These are phyloP conservation scores for Calendula officinalis DNA, from an alignment of 129 eudicot species.

Conservation along the genomic window DNA sequence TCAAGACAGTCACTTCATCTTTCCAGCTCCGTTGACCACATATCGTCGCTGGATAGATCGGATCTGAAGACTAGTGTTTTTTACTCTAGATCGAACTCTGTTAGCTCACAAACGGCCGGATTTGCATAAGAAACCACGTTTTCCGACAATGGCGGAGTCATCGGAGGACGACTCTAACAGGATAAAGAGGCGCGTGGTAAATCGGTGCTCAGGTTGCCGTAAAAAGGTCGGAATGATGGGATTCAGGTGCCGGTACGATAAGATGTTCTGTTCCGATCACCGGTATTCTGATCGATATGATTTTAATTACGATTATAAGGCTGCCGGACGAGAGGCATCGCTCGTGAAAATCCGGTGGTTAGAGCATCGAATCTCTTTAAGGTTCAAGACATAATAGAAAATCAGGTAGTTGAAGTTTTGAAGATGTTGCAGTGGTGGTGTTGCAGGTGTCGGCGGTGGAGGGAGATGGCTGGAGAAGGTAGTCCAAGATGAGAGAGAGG, in stretches of 20 bases:
- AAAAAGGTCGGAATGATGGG: constrained; percentile 75
- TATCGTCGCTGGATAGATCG: constrained; percentile 39
- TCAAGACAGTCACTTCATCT: constrained; percentile 33
- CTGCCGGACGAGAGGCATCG: constrained; percentile 88
- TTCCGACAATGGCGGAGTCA: neutral
- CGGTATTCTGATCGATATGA: constrained; percentile 93
- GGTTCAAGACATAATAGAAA: constrained; percentile 34
- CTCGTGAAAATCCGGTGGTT: constrained; percentile 78
- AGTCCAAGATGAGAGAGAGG: no score
- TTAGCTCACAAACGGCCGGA: constrained; percentile 30
- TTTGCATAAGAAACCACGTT: constrained; percentile 17
- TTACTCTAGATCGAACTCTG: constrained; percentile 39
- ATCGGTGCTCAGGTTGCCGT: constrained; percentile 75
- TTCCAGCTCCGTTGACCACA: constrained; percentile 31
- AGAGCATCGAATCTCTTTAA: constrained; percentile 75
- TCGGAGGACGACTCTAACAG: constrained; percentile 10
- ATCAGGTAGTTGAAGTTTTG: no score
- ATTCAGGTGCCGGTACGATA: constrained; percentile 79
- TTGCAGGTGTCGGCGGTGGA: no score
- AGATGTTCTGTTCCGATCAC: constrained; percentile 75
- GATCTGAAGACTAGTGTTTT: constrained; percentile 36
- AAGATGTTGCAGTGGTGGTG: no score
- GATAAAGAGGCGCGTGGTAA: constrained; percentile 46
- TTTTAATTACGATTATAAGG: constrained; percentile 78
- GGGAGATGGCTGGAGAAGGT: no score